Evolutionary conservation across 805 yeast genomes (phyloP).

Genomic region (Candida ficus): DNA sequence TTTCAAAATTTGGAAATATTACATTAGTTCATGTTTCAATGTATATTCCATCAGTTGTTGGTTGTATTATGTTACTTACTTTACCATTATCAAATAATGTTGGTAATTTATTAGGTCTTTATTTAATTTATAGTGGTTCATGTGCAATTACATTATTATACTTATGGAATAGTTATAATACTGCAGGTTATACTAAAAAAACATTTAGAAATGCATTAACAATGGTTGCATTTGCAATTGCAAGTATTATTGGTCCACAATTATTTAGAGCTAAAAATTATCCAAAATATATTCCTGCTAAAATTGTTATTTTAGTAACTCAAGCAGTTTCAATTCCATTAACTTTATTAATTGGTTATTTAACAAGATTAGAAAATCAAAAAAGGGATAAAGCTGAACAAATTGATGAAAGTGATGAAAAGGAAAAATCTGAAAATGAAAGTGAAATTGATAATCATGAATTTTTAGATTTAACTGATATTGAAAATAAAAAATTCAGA

Average conservation of each 20-base stretch:
- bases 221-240: constrained; percentile 48
- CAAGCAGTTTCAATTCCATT: constrained; percentile 40
- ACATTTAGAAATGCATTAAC: constrained; percentile 45
- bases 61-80: constrained; percentile 40
- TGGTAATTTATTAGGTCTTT: constrained; percentile 43
- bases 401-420: background rate
- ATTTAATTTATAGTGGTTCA: constrained; percentile 46
- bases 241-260: constrained; percentile 59
- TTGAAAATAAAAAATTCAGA: constrained; percentile 10
- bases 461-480: constrained; percentile 11
- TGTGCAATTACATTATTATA: constrained; percentile 50
- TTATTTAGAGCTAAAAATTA: constrained; percentile 43
- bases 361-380: constrained; percentile 42
- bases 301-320: constrained; percentile 47
- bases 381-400: constrained; percentile 33
- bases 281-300: constrained; percentile 54
- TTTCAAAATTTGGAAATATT: constrained; percentile 29
- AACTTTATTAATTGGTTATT: constrained; percentile 34
- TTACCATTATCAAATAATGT: constrained; percentile 30
- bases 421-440: background rate
- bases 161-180: constrained; percentile 53
- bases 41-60: constrained; percentile 45
- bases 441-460: constrained; percentile 3
- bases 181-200: constrained; percentile 56
- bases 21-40: constrained; percentile 32